Base-by-base conservation (phyloP, 495 filamentous ascomycete genomes). In the Aspergillus sclerotioniger region DNA sequence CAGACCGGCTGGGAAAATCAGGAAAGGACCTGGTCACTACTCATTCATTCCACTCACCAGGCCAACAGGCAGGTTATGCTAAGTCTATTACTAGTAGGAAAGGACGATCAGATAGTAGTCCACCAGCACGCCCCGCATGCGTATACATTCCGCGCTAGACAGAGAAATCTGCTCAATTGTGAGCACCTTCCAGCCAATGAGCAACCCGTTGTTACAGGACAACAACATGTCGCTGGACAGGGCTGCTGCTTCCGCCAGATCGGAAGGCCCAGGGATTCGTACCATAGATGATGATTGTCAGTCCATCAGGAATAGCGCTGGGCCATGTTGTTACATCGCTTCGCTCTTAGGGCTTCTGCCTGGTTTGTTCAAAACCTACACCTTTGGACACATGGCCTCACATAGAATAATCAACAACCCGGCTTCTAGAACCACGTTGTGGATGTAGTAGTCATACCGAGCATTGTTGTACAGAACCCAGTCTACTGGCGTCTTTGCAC, bases 101-200 rank as follows among this genome's bases (percentile, higher is more conserved):
- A 35, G 1, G 33, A 13, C 33, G 33, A 25, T 25, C 25, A 25
- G 25, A 25, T 25, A 25, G 2, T 25, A 25, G 25, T 35, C 13
- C 33, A 9, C 13, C 2, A 35, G 9, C 8, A 13, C 33, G 8
- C 3, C 33, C 17, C 19, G 54, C 46, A 51, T 37, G 16, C 48
- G 47, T 45, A n/a, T 17, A 53, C 35, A 28, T 49, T 45, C 29
- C 53, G 31, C 58, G 52, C 54, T 56, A 61, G 47, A 21, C 33
- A 39, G 48, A 10, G 25, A 68, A 71, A 67, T 56, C 8, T 64
- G 68, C 66, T 69, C 68, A 71, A 70, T 67, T 67, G 39, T 31
- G 62, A 66, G 68, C 70, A 67, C 35, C 57, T 58, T 31, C 16
- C 43, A 33, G 33, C 61, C 61, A 63, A 64, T 64, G 53, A 64